A percentile compares a stretch with the other conserved stretches of the same genome.
Evolutionary conservation across 78 protist species (phyloP).

Genomic region (Protostelium mycophagum): DNA sequence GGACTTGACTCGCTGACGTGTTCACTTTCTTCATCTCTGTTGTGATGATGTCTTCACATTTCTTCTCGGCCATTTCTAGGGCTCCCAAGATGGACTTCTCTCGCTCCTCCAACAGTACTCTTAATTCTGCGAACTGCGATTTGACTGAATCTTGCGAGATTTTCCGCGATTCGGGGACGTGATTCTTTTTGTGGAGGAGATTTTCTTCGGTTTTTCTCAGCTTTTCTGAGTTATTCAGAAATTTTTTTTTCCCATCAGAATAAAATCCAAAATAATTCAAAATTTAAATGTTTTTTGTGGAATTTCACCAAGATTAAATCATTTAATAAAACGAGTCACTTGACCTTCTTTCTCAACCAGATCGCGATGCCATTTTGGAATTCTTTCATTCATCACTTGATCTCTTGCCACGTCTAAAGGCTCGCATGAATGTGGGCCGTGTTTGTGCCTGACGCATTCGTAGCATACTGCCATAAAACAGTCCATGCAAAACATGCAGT

Average conservation of each 20-base stretch:
- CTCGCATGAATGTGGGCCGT: neutral
- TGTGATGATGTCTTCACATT: neutral
- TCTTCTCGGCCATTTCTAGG: neutral
- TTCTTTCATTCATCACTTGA: neutral
- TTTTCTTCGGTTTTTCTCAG: neutral
- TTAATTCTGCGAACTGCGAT: neutral
- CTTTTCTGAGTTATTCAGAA: no score
- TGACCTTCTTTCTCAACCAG: neutral
- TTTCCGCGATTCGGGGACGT: neutral
- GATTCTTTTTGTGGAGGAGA: neutral
- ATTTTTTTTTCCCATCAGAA: no score
- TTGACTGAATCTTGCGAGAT: neutral
- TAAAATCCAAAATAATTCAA: no score
- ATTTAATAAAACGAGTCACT: neutral
- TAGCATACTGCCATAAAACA: neutral
- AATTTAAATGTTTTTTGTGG: no score
- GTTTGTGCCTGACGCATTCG: neutral
- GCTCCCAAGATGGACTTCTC: neutral
- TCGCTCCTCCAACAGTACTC: neutral
- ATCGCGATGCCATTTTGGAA: neutral
- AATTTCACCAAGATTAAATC: neutral
- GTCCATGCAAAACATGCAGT: neutral
- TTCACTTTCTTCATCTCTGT: neutral
- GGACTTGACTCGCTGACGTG: no score
- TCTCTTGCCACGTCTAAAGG: neutral